phyloP scores from a whole-genome alignment of 305 asterid genomes.

The Caryopteris hybrid region DNA sequence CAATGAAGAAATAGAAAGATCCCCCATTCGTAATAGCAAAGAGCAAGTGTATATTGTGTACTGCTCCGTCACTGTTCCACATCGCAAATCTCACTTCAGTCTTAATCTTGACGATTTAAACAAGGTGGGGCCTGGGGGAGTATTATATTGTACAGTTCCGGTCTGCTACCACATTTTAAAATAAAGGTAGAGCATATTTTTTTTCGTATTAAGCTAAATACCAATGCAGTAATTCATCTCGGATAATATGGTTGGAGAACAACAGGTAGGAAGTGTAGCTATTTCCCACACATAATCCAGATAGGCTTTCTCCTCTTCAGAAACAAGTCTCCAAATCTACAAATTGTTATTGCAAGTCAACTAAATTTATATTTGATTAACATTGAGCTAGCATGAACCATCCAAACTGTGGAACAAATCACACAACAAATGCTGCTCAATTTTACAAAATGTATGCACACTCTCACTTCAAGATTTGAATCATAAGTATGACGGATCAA shows the following conservation, averaged over 20 bases:
- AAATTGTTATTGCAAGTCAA: not conserved
- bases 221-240: not conserved
- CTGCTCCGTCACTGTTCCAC: no score
- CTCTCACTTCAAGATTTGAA: constrained; percentile 9
- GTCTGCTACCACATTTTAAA: not conserved
- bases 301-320: not conserved
- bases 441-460: not conserved
- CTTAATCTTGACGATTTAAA: no score
- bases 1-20: not conserved
- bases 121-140: no score
- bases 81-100: no score
- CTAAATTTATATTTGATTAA: not conserved
- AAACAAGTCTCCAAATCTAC: no score
- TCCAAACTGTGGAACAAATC: not conserved
- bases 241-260: not conserved
- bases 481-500: constrained; percentile 1
- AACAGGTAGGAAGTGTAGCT: not conserved
- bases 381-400: not conserved
- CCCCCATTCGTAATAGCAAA: not conserved
- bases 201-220: not conserved
- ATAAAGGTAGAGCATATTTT: not conserved
- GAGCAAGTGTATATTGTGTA: not conserved
- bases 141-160: not conserved
- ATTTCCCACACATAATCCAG: not conserved
- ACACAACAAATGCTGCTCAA: not conserved